phyloP scores from a whole-genome alignment of 495 filamentous ascomycete species.

The Hypoxylon perforatum region DNA sequence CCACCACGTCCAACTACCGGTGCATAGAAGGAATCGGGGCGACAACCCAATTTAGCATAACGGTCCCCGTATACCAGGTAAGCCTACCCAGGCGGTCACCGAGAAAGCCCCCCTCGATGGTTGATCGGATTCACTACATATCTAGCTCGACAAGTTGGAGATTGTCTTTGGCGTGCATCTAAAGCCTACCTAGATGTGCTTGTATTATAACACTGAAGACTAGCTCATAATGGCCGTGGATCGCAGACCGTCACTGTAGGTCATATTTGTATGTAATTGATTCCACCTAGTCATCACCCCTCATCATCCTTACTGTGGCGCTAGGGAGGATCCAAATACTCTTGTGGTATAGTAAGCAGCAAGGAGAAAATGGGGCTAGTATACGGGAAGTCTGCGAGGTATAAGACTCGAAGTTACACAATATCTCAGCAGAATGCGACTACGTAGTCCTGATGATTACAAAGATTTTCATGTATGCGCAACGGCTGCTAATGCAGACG shows the following conservation, averaged over 20 bases:
- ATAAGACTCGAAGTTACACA: background rate
- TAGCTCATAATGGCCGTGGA: no score
- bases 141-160: no score
- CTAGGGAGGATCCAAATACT: background rate
- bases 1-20: background rate
- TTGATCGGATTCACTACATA: background rate
- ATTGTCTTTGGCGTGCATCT: no score
- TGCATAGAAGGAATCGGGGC: slow-evolving; percentile 1
- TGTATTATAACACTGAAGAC: no score
- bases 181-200: no score
- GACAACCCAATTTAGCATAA: background rate
- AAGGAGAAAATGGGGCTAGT: background rate
- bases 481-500: background rate
- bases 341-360: slow-evolving; percentile 1
- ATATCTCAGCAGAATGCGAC: no score
- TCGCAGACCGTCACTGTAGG: no score
- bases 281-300: no score
- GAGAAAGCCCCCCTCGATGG: background rate
- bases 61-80: background rate
- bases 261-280: no score
- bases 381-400: background rate
- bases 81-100: background rate
- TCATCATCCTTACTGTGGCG: background rate
- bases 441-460: background rate
- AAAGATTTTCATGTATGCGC: background rate